Evolutionary conservation across 108 stramenopile species (phyloP), one percentile per base, ranked within the genome.

Genomic region (Cyclostephanos tholiformis): DNA sequence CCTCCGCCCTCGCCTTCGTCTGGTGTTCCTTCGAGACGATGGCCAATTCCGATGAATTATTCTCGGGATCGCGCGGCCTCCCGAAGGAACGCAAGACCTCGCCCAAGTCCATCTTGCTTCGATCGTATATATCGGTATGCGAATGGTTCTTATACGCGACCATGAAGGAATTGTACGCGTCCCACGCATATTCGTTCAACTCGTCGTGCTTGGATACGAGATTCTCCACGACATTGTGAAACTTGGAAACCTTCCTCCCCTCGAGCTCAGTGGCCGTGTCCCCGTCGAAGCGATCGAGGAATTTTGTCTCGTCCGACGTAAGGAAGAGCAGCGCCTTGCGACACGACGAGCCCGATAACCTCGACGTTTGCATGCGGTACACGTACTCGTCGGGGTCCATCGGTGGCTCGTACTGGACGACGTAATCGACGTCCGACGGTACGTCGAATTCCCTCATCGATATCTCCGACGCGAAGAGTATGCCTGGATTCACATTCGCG

Each of bases 341-440:
- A 25, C 64, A 67, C 57, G 74, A 74, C 20, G 65, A 59, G n/a
- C n/a, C n/a, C 0, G 26, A 44, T 0, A 64, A 27, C 27, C 48
- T 43, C 39, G 73, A 53, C 13, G 19, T 38, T 1, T 19, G 20
- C 41, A 67, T 57, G 13, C 74, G 74, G 10, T 63, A 53, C 0
- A 74, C 50, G 57, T 74, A 74, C 49, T 74, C 74, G 43, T 65
- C 60, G 41, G 74, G 74, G 41, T 55, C 27, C 57, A 46, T 22
- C 1, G 74, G 74, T 0, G 74, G 74, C 50, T 74, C 74, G 23
- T 66, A 74, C 35, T 74, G 74, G 19, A 74, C 17, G 2, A 74
- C 44, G 35, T 66, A 67, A 49, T 74, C 74, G 8, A 74, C 74
- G 35, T 74, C 65, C 27, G 65, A 65, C 2, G 74, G 74, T 1